phyloP scores from a whole-genome alignment of 176 grass and related monocot species.

The Saccharum spontaneum region DNA sequence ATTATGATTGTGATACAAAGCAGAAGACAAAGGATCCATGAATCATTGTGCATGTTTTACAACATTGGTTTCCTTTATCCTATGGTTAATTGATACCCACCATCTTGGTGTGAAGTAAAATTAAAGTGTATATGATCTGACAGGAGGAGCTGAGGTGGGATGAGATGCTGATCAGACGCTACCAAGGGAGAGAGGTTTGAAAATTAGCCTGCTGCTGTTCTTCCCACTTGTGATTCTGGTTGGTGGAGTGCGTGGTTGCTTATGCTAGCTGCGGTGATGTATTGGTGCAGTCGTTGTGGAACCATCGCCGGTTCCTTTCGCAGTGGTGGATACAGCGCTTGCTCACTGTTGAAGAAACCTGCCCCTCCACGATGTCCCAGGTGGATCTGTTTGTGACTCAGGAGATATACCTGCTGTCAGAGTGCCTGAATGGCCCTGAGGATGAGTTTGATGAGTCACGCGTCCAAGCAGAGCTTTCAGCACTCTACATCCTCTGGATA shows the following conservation, averaged over 20 bases:
- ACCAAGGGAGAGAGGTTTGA: constrained; percentile 83
- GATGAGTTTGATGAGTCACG: constrained; percentile 32
- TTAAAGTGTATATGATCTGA: not conserved
- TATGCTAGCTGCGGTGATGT: not conserved
- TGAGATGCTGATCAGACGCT: constrained; percentile 69
- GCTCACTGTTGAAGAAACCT: constrained; percentile 15
- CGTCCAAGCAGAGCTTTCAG: constrained; percentile 29
- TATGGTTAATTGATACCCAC: not conserved
- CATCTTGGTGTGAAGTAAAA: constrained; percentile 18
- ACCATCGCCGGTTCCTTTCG: constrained; percentile 77
- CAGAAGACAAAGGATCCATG: constrained; percentile 6
- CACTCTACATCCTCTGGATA: constrained; percentile 41
- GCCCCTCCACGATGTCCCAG: not conserved
- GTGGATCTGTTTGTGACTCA: constrained; percentile 52
- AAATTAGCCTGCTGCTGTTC: not conserved
- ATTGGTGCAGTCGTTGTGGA: constrained; percentile 70
- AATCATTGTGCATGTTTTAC: constrained; percentile 6
- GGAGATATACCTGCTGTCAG: constrained; percentile 58
- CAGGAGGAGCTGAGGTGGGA: constrained; percentile 86
- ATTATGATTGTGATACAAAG: constrained; percentile 3
- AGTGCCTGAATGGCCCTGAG: constrained; percentile 29
- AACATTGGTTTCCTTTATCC: constrained; percentile 4
- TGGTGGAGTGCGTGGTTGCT: not conserved
- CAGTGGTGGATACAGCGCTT: constrained; percentile 60
- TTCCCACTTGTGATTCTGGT: not conserved